These are phyloP conservation scores for Flaveria trinervia DNA, from an alignment of 129 eudicot species.

Conservation along the genomic window DNA sequence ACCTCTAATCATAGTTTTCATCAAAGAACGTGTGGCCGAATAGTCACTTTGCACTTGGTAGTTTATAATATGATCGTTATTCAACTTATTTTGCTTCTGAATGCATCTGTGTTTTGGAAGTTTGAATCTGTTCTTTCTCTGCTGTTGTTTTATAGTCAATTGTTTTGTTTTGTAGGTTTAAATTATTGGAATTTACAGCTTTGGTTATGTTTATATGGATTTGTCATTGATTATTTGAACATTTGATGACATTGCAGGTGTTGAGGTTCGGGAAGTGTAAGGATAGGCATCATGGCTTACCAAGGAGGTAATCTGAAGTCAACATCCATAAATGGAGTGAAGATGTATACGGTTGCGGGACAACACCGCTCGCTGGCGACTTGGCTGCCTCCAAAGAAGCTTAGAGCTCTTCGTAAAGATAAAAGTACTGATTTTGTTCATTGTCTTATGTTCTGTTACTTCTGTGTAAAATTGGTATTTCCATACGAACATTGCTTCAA, in stretches of 20 bases:
- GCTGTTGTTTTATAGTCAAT: not conserved
- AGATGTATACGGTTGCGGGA: constrained; percentile 71
- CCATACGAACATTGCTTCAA: too few relatives aligned
- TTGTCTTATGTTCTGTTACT: not conserved
- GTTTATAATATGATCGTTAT: not conserved
- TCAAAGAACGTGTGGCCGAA: not conserved
- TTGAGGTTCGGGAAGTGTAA: not conserved
- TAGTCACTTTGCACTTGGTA: not conserved
- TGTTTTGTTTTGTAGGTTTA: not conserved
- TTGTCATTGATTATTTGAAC: not conserved
- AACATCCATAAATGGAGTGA: constrained; percentile 86
- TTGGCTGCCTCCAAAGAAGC: constrained; percentile 85
- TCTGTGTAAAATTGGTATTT: not conserved
- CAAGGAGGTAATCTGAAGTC: constrained; percentile 84
- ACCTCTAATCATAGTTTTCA: not conserved
- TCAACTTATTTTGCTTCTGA: not conserved
- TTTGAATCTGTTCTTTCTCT: not conserved
- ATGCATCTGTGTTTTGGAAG: not conserved
- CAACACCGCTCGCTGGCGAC: constrained; percentile 68
- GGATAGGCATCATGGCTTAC: constrained; percentile 52
- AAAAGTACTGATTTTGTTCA: constrained; percentile 45
- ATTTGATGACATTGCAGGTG: constrained; percentile 8
- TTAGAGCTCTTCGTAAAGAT: constrained; percentile 74
- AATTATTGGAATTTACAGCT: not conserved
- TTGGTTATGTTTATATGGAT: not conserved